Percentiles rank a stretch among this genome's conserved stretches.
phyloP scores from a whole-genome alignment of 805 yeast species.

The Spathaspora sp. region DNA sequence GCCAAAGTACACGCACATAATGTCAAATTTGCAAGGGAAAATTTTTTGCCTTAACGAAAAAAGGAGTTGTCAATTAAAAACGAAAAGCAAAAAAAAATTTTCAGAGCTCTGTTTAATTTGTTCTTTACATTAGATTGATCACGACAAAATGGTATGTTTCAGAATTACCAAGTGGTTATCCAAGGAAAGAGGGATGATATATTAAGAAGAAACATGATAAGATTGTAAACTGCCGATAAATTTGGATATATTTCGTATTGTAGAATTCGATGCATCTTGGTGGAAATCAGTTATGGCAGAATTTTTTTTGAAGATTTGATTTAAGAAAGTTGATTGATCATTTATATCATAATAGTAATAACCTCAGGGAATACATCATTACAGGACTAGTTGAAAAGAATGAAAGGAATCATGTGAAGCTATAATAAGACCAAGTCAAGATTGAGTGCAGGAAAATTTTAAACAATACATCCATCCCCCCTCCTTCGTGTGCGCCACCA shows the following conservation, averaged over 20 bases:
- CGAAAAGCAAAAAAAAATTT: slow-evolving; percentile 1
- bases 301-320: neutral
- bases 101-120: neutral
- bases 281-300: neutral
- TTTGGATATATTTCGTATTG: neutral
- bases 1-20: neutral
- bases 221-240: neutral
- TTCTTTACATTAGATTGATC: slow-evolving; percentile 2
- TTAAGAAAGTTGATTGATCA: neutral
- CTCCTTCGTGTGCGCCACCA: neutral
- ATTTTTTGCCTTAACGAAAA: neutral
- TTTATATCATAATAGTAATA: neutral
- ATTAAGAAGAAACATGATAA: neutral
- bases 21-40: neutral
- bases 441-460: neutral
- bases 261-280: neutral
- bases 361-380: neutral
- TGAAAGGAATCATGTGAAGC: no score
- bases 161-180: neutral
- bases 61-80: neutral
- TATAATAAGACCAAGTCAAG: neutral
- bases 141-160: slow-evolving; percentile 5
- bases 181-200: neutral
- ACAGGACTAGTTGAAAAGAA: neutral
- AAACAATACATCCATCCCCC: neutral